These are phyloP conservation scores for Sextonia rubra DNA, from an alignment of 164 flowering plant species.

Conservation along the genomic window DNA sequence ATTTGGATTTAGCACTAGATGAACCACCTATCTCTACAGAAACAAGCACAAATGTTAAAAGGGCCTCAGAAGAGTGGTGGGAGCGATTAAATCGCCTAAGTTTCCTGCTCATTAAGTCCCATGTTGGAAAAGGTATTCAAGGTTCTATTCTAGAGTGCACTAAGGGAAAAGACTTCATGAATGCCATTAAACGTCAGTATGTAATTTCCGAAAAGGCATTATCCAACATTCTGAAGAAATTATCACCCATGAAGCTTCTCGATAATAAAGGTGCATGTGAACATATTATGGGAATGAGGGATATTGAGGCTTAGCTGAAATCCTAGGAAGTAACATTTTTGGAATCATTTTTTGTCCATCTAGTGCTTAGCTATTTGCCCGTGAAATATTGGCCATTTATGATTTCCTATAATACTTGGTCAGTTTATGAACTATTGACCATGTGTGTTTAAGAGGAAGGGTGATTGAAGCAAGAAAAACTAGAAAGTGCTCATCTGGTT, in stretches of 20 bases:
- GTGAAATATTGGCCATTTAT: constrained; percentile 3
- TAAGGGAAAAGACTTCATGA: neutral
- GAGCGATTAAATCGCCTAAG: neutral
- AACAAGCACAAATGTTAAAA: neutral
- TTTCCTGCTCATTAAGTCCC: neutral
- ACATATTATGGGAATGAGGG: neutral
- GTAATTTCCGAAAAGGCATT: neutral
- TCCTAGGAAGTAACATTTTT: neutral
- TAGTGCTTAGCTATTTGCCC: constrained; percentile 1
- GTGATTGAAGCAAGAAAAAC: neutral
- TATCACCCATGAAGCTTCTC: neutral
- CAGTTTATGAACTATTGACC: neutral
- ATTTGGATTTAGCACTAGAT: neutral
- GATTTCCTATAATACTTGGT: constrained; percentile 2
- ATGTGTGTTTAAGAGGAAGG: constrained; percentile 2
- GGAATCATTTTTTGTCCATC: constrained; percentile 4
- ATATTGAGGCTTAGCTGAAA: neutral
- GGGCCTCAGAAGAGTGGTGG: neutral
- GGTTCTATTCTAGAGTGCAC: neutral
- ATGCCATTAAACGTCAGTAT: neutral
- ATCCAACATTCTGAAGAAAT: neutral
- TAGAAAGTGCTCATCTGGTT: neutral
- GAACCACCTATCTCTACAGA: constrained; percentile 1
- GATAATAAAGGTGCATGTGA: neutral
- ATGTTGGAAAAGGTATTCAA: neutral